Percentiles rank a stretch among this genome's conserved stretches.
phyloP scores from a whole-genome alignment of 305 asterid species.

The Fraxinus greggii region DNA sequence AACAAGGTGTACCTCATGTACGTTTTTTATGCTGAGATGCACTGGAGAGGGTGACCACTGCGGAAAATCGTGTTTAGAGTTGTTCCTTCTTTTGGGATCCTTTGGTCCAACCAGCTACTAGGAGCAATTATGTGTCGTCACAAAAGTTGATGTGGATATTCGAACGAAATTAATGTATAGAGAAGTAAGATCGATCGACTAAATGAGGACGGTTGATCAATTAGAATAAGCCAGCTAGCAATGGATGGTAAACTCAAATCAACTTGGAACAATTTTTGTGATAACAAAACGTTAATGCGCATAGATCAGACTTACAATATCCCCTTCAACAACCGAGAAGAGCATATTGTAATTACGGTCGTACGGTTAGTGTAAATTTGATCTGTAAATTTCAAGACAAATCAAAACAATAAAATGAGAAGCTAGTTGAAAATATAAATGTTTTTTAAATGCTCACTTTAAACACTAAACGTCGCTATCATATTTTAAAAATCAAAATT shows the following conservation, averaged over 20 bases:
- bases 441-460: neutral
- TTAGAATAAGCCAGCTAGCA: too few species aligned
- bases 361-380: too few species aligned
- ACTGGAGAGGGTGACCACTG: slow-evolving; percentile 1
- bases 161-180: neutral
- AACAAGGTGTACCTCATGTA: neutral
- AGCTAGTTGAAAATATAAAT: neutral
- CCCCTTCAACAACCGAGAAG: too few species aligned
- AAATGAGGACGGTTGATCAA: too few species aligned
- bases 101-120: neutral
- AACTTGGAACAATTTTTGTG: neutral
- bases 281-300: neutral
- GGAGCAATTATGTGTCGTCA: too few species aligned
- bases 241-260: neutral
- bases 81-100: neutral
- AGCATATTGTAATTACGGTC: too few species aligned
- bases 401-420: too few species aligned
- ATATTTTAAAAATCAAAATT: neutral
- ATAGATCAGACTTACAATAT: too few species aligned
- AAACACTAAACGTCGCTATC: neutral
- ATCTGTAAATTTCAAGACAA: too few species aligned
- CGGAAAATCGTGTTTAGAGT: neutral
- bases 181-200: neutral
- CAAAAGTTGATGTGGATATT: neutral
- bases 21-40: neutral